Percentiles rank a stretch among this genome's conserved stretches.
These are phyloP conservation scores for Amphibolis antarctica DNA, from an alignment of 106 monocot species.

Conservation along the genomic window DNA sequence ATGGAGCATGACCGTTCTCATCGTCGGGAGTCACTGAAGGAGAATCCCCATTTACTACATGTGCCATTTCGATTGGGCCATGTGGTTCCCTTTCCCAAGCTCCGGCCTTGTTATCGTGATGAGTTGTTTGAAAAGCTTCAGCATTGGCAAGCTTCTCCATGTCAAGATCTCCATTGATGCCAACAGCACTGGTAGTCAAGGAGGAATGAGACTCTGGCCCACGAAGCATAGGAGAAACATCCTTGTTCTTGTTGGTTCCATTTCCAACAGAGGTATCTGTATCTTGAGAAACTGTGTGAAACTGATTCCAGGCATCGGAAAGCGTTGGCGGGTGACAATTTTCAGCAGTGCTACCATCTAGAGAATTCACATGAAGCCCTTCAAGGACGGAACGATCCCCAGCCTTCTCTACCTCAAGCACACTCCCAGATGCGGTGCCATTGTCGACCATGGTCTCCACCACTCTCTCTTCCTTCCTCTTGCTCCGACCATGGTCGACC, in stretches of 20 bases:
- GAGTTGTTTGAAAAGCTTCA: too few species aligned
- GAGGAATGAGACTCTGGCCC: neutral
- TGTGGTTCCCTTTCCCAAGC: too few species aligned
- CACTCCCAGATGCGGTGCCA: too few species aligned
- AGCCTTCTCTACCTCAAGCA: too few species aligned
- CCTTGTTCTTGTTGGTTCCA: neutral
- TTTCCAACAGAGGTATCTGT: neutral
- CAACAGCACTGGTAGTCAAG: neutral
- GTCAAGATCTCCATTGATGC: neutral
- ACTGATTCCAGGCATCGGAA: conserved; percentile 4
- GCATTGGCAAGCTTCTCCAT: neutral
- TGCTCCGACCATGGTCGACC: neutral
- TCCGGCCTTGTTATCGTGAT: too few species aligned
- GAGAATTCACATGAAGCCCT: too few species aligned
- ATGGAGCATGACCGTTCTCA: neutral
- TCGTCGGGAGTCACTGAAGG: neutral
- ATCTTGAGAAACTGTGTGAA: neutral
- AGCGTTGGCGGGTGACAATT: neutral
- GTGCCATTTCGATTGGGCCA: too few species aligned
- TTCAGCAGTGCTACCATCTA: neutral
- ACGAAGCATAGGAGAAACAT: neutral
- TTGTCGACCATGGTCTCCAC: neutral
- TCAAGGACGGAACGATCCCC: too few species aligned
- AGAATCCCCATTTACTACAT: neutral
- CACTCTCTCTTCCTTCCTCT: neutral